phyloP scores from a whole-genome alignment of 1,284 basidiomycete genomes.

The Boletus smithii region DNA sequence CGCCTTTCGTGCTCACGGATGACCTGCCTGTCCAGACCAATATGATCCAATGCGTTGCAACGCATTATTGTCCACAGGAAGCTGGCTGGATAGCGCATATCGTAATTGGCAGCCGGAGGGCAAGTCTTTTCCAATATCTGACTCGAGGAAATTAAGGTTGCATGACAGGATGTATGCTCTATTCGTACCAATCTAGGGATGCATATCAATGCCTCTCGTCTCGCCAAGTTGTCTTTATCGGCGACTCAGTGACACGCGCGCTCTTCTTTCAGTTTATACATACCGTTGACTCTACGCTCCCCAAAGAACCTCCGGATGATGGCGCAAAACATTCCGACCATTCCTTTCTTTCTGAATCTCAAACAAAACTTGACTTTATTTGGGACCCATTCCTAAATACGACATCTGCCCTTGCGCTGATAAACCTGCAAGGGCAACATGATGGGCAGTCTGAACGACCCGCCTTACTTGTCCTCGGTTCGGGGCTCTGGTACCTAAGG shows the following conservation, averaged over 20 bases:
- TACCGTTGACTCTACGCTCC: slow-evolving; percentile 53
- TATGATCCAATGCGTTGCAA: slow-evolving; percentile 71
- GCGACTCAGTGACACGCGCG: slow-evolving; percentile 80
- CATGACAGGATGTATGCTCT: slow-evolving; percentile 68
- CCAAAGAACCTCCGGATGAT: slow-evolving; percentile 51
- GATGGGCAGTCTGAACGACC: slow-evolving; percentile 32
- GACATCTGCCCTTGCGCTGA: slow-evolving; percentile 46
- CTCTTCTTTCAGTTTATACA: slow-evolving; percentile 76
- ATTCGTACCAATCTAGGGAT: slow-evolving; percentile 57
- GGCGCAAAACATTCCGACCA: slow-evolving; percentile 70
- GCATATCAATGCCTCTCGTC: slow-evolving; percentile 51
- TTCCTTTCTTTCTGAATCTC: slow-evolving; percentile 41
- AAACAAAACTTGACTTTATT: slow-evolving; percentile 60
- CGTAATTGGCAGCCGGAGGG: slow-evolving; percentile 85
- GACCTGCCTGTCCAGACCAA: slow-evolving; percentile 47
- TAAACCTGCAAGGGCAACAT: slow-evolving; percentile 23
- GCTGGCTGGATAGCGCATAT: slow-evolving; percentile 69
- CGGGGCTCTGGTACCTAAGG: slow-evolving; percentile 85
- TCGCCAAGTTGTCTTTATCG: slow-evolving; percentile 68
- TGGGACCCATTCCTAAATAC: slow-evolving; percentile 84
- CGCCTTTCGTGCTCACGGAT: slow-evolving; percentile 1
- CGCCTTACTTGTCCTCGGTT: slow-evolving; percentile 75
- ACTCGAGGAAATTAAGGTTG: slow-evolving; percentile 9
- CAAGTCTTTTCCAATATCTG: slow-evolving; percentile 32
- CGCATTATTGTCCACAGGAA: slow-evolving; percentile 67